Conservation (phyloP, 2,329 filamentous ascomycete genomes). For the Exserohilum turcica region DNA sequence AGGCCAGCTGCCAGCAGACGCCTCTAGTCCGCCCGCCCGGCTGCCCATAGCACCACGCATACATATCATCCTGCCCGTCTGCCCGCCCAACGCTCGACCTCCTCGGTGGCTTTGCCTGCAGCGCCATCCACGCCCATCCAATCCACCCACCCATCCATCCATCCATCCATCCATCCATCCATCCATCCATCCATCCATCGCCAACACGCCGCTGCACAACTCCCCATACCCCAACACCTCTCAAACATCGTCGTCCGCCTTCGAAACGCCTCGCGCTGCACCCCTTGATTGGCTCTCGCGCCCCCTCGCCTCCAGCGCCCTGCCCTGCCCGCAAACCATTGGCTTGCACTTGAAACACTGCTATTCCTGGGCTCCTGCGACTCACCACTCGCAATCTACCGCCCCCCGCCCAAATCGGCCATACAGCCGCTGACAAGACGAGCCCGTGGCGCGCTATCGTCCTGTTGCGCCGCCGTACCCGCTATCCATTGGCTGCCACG, state of each 20-base stretch:
- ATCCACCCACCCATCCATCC: too few relatives aligned
- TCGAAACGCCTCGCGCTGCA: constrained; percentile 39
- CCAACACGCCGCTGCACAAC: constrained; percentile 27
- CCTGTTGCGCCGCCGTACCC: constrained; percentile 23
- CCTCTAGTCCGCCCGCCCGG: constrained; percentile 21
- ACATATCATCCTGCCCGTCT: constrained; percentile 24
- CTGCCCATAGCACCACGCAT: constrained; percentile 18
- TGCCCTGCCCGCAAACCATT: constrained; percentile 32
- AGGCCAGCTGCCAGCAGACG: constrained; percentile 30
- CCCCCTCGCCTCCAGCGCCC: constrained; percentile 32
- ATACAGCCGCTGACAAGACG: constrained; percentile 38
- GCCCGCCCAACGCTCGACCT: constrained; percentile 13
- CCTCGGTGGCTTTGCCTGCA: constrained; percentile 5
- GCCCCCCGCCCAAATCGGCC: constrained; percentile 36
- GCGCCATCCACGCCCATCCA: constrained; percentile 15
- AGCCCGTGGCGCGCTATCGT: constrained; percentile 39
- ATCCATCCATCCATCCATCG: too few relatives aligned
- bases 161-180: too few relatives aligned
- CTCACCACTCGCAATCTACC: constrained; percentile 33
- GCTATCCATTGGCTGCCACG: constrained; percentile 37
- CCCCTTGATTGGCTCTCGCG: constrained; percentile 42
- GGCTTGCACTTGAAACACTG: constrained; percentile 45
- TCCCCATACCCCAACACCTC: constrained; percentile 21
- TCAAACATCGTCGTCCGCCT: constrained; percentile 37
- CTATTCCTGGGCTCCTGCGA: constrained; percentile 38